phyloP scores from a whole-genome alignment of 2,329 filamentous ascomycete genomes.

The Pleomassaria siparia region DNA sequence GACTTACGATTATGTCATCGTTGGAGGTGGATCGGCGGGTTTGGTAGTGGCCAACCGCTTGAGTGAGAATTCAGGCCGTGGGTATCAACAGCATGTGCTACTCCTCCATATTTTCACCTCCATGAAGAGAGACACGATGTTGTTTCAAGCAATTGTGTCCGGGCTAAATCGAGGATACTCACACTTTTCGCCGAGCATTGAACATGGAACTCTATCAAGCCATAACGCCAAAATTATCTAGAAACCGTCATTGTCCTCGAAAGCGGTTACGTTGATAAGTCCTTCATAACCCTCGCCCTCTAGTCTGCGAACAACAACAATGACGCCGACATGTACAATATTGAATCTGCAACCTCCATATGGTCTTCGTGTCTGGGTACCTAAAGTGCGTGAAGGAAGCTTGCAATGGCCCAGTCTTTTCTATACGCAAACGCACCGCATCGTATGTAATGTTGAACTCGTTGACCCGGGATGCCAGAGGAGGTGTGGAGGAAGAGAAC shows the following conservation, averaged over 20 bases:
- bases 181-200: no score
- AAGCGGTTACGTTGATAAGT: conserved; percentile 12
- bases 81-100: neutral
- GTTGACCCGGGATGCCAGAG: neutral
- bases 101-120: neutral
- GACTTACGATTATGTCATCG: conserved; percentile 15
- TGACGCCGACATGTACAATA: conserved; percentile 13
- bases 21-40: conserved; percentile 13
- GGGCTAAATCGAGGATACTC: no score
- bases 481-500: conserved; percentile 15
- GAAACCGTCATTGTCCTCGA: conserved; percentile 16
- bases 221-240: no score
- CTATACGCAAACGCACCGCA: conserved; percentile 36
- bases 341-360: conserved; percentile 7
- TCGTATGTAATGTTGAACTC: conserved; percentile 7
- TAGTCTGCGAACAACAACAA: conserved; percentile 6
- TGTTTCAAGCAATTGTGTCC: neutral
- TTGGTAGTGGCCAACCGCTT: conserved; percentile 12
- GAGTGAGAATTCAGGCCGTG: conserved; percentile 3
- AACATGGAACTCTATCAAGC: no score
- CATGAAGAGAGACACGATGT: neutral
- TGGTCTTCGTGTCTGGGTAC: neutral
- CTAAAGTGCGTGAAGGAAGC: neutral
- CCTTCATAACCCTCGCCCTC: conserved; percentile 9
- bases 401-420: neutral